phyloP scores from a whole-genome alignment of 345 rosid genomes.

The Excoecaria cochinchinensis region DNA sequence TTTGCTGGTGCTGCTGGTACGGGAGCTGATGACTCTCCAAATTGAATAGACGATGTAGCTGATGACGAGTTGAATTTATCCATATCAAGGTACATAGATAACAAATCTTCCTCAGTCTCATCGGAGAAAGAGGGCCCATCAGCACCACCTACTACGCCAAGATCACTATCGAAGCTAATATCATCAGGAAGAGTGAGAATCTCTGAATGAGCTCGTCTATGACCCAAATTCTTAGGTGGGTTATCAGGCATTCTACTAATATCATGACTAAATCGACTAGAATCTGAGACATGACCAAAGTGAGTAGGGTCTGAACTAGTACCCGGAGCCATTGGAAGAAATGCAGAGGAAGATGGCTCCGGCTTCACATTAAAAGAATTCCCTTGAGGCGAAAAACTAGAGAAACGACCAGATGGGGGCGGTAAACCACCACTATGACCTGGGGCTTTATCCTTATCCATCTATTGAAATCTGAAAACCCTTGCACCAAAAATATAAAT shows the following conservation, averaged over 20 bases:
- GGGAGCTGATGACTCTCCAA: constrained; percentile 47
- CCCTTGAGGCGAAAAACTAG: constrained; percentile 47
- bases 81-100: constrained; percentile 84
- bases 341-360: constrained; percentile 44
- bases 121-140: constrained; percentile 81
- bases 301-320: constrained; percentile 38
- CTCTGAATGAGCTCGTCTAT: constrained; percentile 93
- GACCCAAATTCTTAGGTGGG: constrained; percentile 82
- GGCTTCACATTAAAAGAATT: constrained; percentile 47
- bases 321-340: constrained; percentile 44
- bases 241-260: constrained; percentile 84
- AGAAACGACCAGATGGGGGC: constrained; percentile 55
- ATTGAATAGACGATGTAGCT: constrained; percentile 62
- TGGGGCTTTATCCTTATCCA: constrained; percentile 74
- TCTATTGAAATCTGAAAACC: constrained; percentile 22
- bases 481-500: background rate
- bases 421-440: constrained; percentile 52
- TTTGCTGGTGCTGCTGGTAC: constrained; percentile 24
- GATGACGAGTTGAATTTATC: constrained; percentile 79
- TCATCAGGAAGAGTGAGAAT: constrained; percentile 91
- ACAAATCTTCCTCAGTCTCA: constrained; percentile 80
- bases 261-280: constrained; percentile 63
- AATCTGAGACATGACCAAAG: constrained; percentile 49
- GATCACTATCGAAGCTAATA: constrained; percentile 84
- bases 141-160: constrained; percentile 67